Conservation (phyloP, 1,284 basidiomycete genomes). For the Kalmanozyma brasiliensis region DNA sequence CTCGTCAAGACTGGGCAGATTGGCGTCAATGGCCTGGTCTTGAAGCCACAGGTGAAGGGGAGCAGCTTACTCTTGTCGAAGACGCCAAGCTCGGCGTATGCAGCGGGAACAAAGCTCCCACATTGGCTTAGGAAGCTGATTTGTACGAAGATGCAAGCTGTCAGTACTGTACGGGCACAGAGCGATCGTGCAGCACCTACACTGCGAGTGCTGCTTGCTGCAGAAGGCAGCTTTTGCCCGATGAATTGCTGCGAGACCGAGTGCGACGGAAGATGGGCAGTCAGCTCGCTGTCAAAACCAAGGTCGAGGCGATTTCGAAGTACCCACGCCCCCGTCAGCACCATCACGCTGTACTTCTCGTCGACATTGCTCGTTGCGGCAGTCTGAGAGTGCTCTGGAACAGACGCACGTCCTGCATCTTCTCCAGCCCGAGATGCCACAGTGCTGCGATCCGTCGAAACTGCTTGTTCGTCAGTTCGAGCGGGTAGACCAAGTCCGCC, state of each 20-base stretch:
- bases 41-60: neutral
- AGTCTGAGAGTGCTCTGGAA: neutral
- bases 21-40: neutral
- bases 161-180: no score
- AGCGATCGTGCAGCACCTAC: conserved; percentile 15
- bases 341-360: conserved; percentile 31
- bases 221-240: conserved; percentile 48
- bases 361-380: neutral
- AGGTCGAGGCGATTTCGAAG: neutral
- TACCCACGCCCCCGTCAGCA: conserved; percentile 50
- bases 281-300: neutral
- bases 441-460: neutral
- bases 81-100: conserved; percentile 37
- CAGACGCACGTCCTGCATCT: neutral
- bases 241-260: conserved; percentile 32
- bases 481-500: conserved; percentile 19
- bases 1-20: conserved; percentile 30
- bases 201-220: conserved; percentile 43
- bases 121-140: conserved; percentile 37
- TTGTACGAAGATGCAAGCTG: no score
- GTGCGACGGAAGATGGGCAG: neutral
- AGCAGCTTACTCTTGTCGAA: conserved; percentile 38
- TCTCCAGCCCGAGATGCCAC: neutral
- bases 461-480: neutral
- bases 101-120: conserved; percentile 42